Conservation (phyloP, 495 filamentous ascomycete species). For the Tuber microsphaerosporum region DNA sequence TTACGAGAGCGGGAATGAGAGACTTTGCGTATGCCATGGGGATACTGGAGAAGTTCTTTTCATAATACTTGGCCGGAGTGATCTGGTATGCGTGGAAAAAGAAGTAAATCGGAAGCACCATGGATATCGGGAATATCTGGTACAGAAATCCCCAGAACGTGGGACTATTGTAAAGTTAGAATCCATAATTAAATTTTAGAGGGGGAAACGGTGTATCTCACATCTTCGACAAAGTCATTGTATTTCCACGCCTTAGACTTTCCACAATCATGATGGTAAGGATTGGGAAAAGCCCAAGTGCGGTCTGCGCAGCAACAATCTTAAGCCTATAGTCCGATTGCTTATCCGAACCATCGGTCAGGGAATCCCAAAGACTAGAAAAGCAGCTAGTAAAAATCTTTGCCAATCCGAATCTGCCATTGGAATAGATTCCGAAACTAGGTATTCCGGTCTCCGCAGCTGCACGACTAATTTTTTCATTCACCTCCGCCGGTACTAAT, state of each 20-base stretch:
- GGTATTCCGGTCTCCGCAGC: not conserved
- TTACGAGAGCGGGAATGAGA: constrained; percentile 41
- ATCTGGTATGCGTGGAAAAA: constrained; percentile 40
- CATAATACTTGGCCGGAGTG: constrained; percentile 33
- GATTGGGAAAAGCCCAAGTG: constrained; percentile 35
- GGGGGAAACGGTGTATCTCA: constrained; percentile 24
- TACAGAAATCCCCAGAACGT: constrained; percentile 40
- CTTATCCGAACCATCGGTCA: not conserved
- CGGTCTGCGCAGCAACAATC: constrained; percentile 36
- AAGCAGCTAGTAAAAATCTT: constrained; percentile 5
- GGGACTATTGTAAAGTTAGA: constrained; percentile 25
- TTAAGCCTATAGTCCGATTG: constrained; percentile 3
- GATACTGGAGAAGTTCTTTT: constrained; percentile 39
- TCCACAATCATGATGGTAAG: constrained; percentile 42
- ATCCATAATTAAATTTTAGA: not conserved
- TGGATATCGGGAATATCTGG: constrained; percentile 42
- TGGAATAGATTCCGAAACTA: constrained; percentile 9
- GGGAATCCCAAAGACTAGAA: not conserved
- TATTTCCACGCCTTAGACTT: constrained; percentile 36
- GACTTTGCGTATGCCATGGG: constrained; percentile 35
- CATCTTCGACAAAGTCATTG: constrained; percentile 37
- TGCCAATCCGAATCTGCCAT: constrained; percentile 1
- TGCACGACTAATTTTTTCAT: not conserved
- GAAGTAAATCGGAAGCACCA: constrained; percentile 45
- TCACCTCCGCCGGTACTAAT: not conserved